Evolutionary conservation across 345 rosid genomes (phyloP).

Genomic region (Punica granatum): DNA sequence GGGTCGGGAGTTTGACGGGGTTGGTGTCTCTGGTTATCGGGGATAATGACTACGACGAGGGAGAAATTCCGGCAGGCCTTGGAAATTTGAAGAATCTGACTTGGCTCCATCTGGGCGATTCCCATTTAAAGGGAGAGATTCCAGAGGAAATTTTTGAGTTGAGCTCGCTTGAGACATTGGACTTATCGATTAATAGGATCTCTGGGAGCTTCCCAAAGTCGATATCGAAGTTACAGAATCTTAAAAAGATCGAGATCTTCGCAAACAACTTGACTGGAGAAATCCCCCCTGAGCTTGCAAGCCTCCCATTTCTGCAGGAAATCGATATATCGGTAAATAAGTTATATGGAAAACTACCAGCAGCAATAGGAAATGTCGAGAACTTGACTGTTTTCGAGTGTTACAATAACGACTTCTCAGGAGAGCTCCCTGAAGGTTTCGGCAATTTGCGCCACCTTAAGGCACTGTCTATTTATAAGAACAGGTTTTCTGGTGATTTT

Average conservation of each 20-base stretch:
- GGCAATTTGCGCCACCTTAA: constrained; percentile 49
- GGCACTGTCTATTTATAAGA: constrained; percentile 54
- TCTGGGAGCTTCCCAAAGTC: constrained; percentile 47
- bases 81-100: constrained; percentile 67
- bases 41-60: constrained; percentile 34
- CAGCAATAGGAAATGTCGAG: constrained; percentile 40
- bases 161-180: constrained; percentile 36
- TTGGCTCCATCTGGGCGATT: constrained; percentile 34
- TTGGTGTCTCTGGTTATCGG: constrained; percentile 43
- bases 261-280: constrained; percentile 49
- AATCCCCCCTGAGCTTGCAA: constrained; percentile 48
- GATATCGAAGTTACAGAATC: constrained; percentile 44
- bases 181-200: constrained; percentile 46
- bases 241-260: constrained; percentile 58
- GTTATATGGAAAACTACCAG: constrained; percentile 48
- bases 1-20: constrained; percentile 57
- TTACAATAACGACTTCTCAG: constrained; percentile 47
- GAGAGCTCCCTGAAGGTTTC: constrained; percentile 60
- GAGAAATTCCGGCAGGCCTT: constrained; percentile 45
- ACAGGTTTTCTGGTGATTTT: constrained; percentile 67
- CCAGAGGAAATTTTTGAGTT: constrained; percentile 56
- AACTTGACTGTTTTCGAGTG: constrained; percentile 51
- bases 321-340: constrained; percentile 58
- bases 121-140: constrained; percentile 44
- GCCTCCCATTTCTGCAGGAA: constrained; percentile 43